Base-by-base conservation (phyloP, 2,329 filamentous ascomycete genomes). In the Penicillium expansum region DNA sequence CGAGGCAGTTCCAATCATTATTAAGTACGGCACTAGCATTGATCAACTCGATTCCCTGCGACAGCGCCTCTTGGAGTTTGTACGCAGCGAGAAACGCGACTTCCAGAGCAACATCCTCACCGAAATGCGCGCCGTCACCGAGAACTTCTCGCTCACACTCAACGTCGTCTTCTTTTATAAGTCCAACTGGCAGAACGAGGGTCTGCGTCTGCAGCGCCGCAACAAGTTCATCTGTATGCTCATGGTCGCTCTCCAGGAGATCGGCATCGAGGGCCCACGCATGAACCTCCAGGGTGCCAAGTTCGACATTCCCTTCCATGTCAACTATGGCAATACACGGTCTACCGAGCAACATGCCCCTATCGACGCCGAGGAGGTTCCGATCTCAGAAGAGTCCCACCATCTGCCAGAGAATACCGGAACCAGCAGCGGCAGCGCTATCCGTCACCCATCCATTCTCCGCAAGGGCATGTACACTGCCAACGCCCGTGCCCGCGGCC, bases 141-240 rank as follows among this genome's bases (percentile, higher is more conserved):
- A 96, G 66, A 90, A 92, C 35, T 91, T 93, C 71, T 90, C 88
- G 6, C 87, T 96, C 69, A 92, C 87, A 4, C 83, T 97, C 69
- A 97, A 96, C 74, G 86, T 97, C 55, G 87, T 97, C 68, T 96
- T 96, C 80, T 97, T 97, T 80, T 96, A 97, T 83, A 97, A 97
- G 75, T 91, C 89, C 57, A 97, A 93, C 73, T 97, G 90, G 84
- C 93, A 97, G 72, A 97, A 97, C 71, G 93, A 97, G 71, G 81
- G 95, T 43, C 81, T 97, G 24, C 92, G 93, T 77, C 83, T 97
- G 2, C 90, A 89, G 65, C 86, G 93, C 18, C 90, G 94, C 67
- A 97, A 97, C 81, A 94, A 92, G 71, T 96, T 97, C 74, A 92
- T 95, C 63, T 92, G 89, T 62, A 91, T 94, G 60, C 79, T 97